Percentiles rank a stretch among this genome's conserved stretches.
Conservation (phyloP, 2,329 filamentous ascomycete genomes). For the Cladosporium oxysporum region DNA sequence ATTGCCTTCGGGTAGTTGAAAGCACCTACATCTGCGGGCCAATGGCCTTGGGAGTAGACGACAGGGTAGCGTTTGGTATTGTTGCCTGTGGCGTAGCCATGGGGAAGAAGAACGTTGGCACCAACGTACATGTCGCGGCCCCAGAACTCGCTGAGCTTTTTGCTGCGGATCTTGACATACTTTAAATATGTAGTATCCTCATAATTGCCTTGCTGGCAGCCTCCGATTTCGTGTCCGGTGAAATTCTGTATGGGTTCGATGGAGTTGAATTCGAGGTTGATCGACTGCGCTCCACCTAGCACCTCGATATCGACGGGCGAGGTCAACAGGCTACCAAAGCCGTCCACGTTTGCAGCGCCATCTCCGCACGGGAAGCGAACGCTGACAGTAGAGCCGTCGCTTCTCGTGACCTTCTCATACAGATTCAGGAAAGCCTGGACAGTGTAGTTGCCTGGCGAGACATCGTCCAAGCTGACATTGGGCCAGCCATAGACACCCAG, state of each 20-base stretch:
- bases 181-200: conserved; percentile 38
- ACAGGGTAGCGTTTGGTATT: conserved; percentile 38
- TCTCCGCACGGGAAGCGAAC: conserved; percentile 41
- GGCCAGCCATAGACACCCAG: conserved; percentile 40
- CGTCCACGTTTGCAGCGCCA: conserved; percentile 29
- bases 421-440: conserved; percentile 40
- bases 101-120: conserved; percentile 40
- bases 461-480: conserved; percentile 35
- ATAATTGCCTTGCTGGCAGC: conserved; percentile 44
- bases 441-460: conserved; percentile 37
- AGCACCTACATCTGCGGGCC: neutral
- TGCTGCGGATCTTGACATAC: conserved; percentile 42
- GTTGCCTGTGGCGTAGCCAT: conserved; percentile 38
- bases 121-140: conserved; percentile 40
- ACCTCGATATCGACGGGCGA: conserved; percentile 31
- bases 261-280: conserved; percentile 38
- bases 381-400: conserved; percentile 40
- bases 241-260: conserved; percentile 30
- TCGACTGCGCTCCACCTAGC: conserved; percentile 33
- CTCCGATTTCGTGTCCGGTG: conserved; percentile 40
- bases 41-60: conserved; percentile 39
- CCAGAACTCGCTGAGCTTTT: conserved; percentile 41
- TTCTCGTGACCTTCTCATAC: conserved; percentile 40
- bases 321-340: conserved; percentile 37
- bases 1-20: conserved; percentile 28